Evolutionary conservation across 768 basidiomycete genomes (phyloP), one percentile per base, ranked within the genome.

Genomic region (Pleurotus ostreatus): DNA sequence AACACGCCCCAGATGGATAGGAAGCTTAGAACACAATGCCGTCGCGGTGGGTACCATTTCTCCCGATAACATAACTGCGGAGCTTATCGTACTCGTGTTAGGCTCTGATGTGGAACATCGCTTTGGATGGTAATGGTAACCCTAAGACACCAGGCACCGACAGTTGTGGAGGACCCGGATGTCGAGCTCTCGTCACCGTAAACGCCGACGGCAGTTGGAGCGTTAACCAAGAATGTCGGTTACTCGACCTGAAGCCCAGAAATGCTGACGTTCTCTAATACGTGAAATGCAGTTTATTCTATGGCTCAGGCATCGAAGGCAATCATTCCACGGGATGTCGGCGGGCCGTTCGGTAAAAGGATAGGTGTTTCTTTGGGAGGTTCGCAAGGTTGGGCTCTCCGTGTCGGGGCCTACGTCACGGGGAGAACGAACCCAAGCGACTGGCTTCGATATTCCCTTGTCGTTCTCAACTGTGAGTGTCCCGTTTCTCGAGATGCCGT

Each of bases 241-340:
- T 15, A 4, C 34, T 46, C 9, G 2, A 34, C 11, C 30, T 11
- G 8, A 34, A 34, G 30, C 3, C 30, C 2, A 34, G 30, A 11
- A 34, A 34, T 22, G 37, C 51, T 44, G 20, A 54, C 23, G 46
- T 53, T 26, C 26, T 37, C 26, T n/a, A 4, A 25, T 54, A 15
- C 34, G 25, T 38, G 46, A 38, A 55, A 47, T 23, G 43, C 55
- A 85, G 83, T 85, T 69, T 89, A 87, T 57, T 69, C 83, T 0
- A 85, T 90, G 82, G 86, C 85, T 1, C 87, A 90, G 51, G 84
- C 83, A 2, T 86, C 85, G 16, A 88, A 88, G 66, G 88, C 87
- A 1, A 78, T 86, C 52, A 72, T 87, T 16, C 89, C 89, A 0
- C 81, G 82, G 46, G 89, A 92, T 48, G 63, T 63, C 1, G 83